These are phyloP conservation scores for Zarea fungicola DNA, from an alignment of 2,329 filamentous ascomycete species.

Conservation along the genomic window DNA sequence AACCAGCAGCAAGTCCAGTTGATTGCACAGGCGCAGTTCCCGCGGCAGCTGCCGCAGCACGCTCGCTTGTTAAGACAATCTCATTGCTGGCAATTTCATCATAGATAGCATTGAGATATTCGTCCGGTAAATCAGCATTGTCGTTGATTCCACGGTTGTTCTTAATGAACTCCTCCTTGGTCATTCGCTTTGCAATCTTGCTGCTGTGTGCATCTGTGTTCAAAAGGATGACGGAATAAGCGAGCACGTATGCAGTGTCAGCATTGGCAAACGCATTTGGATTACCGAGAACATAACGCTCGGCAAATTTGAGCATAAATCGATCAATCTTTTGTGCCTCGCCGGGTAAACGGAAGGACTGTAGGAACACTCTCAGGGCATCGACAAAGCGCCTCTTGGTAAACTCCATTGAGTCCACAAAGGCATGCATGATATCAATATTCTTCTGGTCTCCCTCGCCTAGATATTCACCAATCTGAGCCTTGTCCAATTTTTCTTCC, in stretches of 20 bases:
- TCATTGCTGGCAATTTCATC: slow-evolving; percentile 90
- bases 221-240: slow-evolving; percentile 93
- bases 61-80: slow-evolving; percentile 90
- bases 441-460: slow-evolving; percentile 91
- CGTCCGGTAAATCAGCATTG: slow-evolving; percentile 84
- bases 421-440: slow-evolving; percentile 96
- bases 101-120: slow-evolving; percentile 84
- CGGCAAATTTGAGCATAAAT: slow-evolving; percentile 98
- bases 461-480: slow-evolving; percentile 86
- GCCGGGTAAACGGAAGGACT: slow-evolving; percentile 89
- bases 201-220: slow-evolving; percentile 93
- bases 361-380: slow-evolving; percentile 82
- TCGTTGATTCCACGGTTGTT: slow-evolving; percentile 99
- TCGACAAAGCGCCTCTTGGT: slow-evolving; percentile 87
- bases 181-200: slow-evolving; percentile 84
- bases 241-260: slow-evolving; percentile 92
- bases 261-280: slow-evolving; percentile 97
- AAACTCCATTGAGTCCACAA: slow-evolving; percentile 95
- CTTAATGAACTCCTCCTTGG: slow-evolving; percentile 95
- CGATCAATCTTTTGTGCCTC: slow-evolving; percentile 99
- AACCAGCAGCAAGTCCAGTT: slow-evolving; percentile 70
- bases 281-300: slow-evolving; percentile 90
- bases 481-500: slow-evolving; percentile 84
- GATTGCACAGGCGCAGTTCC: slow-evolving; percentile 57
- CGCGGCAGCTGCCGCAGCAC: slow-evolving; percentile 78